Percentiles rank a stretch among this genome's conserved stretches.
phyloP scores from a whole-genome alignment of 108 stramenopile genomes.

The Nitzschia sp. region DNA sequence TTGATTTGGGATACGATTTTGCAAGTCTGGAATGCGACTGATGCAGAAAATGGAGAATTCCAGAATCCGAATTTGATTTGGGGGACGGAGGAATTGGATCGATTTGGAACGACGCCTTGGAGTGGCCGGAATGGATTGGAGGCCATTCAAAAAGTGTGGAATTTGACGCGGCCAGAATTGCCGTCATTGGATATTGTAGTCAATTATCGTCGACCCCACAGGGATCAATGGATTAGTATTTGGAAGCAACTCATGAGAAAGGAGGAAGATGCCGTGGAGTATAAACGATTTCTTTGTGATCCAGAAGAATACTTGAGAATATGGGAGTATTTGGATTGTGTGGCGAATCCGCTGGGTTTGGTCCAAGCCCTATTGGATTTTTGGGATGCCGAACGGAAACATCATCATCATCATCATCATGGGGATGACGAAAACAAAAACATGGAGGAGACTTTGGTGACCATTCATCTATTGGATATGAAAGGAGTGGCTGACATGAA shows the following conservation, averaged over 20 bases:
- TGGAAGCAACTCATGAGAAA: conserved; percentile 28
- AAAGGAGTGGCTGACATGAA: conserved; percentile 6
- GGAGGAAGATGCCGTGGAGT: not conserved
- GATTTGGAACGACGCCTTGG: conserved; percentile 25
- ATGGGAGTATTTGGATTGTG: conserved; percentile 32
- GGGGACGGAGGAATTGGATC: conserved; percentile 31
- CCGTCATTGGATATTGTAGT: conserved; percentile 20
- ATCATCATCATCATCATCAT: not conserved
- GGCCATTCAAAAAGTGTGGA: conserved; percentile 6
- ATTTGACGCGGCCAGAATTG: not conserved
- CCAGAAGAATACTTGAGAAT: not conserved
- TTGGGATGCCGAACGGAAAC: not conserved
- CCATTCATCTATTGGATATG: conserved; percentile 27
- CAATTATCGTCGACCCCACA: conserved; percentile 24
- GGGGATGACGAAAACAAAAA: not conserved
- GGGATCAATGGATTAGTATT: conserved; percentile 28
- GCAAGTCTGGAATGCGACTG: conserved; percentile 14
- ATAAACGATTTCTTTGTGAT: conserved; percentile 13
- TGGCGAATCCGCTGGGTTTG: conserved; percentile 28
- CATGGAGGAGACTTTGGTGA: not conserved
- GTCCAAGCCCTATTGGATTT: conserved; percentile 7
- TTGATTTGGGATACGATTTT: conserved; percentile 12
- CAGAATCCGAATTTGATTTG: conserved; percentile 5
- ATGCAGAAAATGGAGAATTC: not conserved
- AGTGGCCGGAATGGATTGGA: conserved; percentile 7